phyloP scores from a whole-genome alignment of 768 basidiomycete genomes.

The Megacollybia marginata region DNA sequence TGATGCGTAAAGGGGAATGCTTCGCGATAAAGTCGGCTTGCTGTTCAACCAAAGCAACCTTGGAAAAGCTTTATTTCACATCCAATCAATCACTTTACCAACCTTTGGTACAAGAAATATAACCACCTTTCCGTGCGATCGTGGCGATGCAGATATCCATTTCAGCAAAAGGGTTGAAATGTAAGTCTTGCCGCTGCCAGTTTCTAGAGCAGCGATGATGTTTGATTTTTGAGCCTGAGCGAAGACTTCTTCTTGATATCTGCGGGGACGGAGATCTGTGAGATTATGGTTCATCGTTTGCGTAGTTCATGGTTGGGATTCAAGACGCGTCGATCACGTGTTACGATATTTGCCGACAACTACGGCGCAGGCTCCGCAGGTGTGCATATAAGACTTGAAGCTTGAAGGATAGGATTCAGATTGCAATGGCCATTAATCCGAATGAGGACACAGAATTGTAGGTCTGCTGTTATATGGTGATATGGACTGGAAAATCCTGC shows the following conservation, averaged over 20 bases:
- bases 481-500: conserved; percentile 5
- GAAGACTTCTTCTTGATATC: conserved; percentile 72
- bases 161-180: conserved; percentile 71
- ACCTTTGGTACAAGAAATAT: conserved; percentile 85
- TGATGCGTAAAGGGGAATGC: conserved; percentile 60
- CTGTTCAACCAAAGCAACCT: conserved; percentile 66
- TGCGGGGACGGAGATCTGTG: conserved; percentile 21
- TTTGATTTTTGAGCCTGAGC: conserved; percentile 56
- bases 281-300: too few species aligned
- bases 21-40: conserved; percentile 61
- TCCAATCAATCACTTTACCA: too few species aligned
- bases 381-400: too few species aligned
- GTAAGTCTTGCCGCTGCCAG: conserved; percentile 75
- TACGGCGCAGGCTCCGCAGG: background rate
- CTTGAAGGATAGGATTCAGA: too few species aligned
- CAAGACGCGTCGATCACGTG: too few species aligned
- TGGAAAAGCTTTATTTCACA: too few species aligned
- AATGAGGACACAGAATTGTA: conserved; percentile 98
- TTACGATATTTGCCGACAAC: background rate
- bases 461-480: conserved; percentile 18
- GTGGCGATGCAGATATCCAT: conserved; percentile 54
- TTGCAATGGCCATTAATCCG: conserved; percentile 60
- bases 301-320: too few species aligned
- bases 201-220: conserved; percentile 67
- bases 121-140: conserved; percentile 48